Conservation (phyloP, 805 yeast species). For the Candida coleopterorum region DNA sequence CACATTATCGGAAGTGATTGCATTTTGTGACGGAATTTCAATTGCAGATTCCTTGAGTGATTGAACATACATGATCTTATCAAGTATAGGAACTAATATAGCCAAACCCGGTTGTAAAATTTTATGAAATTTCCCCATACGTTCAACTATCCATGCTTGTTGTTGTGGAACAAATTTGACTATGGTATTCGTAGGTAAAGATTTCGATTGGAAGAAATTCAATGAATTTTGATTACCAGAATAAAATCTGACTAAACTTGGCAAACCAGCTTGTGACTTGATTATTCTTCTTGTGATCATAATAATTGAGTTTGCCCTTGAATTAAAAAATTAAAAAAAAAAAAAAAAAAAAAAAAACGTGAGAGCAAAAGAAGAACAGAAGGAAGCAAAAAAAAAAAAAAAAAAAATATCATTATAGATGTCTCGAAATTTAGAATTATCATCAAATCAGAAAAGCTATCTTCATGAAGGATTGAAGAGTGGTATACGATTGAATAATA, state of each 20-base stretch:
- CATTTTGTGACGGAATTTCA: slow-evolving; percentile 78
- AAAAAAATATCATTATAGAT: slow-evolving; percentile 23
- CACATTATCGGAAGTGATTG: slow-evolving; percentile 83
- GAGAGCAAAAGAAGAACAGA: too few relatives aligned
- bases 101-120: slow-evolving; percentile 74
- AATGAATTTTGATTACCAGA: slow-evolving; percentile 14
- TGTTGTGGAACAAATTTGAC: slow-evolving; percentile 84
- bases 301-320: neutral
- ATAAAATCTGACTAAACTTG: neutral
- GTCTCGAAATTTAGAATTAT: slow-evolving; percentile 59
- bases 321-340: neutral
- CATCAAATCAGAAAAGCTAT: slow-evolving; percentile 59
- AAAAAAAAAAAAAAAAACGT: too few relatives aligned
- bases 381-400: neutral
- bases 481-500: slow-evolving; percentile 64
- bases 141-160: slow-evolving; percentile 85
- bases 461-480: slow-evolving; percentile 58
- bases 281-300: slow-evolving; percentile 3
- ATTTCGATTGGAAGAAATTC: slow-evolving; percentile 57
- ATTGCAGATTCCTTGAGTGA: slow-evolving; percentile 79
- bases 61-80: slow-evolving; percentile 76
- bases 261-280: neutral
- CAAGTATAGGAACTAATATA: slow-evolving; percentile 65
- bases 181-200: slow-evolving; percentile 70
- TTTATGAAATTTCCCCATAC: slow-evolving; percentile 80